phyloP scores from a whole-genome alignment of 2,329 filamentous ascomycete species.

The Bipolaris zeicola region DNA sequence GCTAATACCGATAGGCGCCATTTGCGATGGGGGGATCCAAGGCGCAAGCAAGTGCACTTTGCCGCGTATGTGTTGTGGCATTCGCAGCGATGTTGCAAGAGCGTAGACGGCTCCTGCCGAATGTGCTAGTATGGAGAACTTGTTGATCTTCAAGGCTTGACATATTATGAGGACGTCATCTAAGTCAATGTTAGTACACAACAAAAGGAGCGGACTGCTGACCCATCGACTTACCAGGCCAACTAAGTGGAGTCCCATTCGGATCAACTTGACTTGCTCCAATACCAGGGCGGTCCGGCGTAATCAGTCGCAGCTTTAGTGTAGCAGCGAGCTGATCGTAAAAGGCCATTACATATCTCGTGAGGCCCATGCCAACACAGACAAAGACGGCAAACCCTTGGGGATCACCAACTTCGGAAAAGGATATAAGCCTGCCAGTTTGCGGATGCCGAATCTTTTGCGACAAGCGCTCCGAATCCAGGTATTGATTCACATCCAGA shows the following conservation, averaged over 20 bases:
- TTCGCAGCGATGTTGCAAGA: constrained; percentile 88
- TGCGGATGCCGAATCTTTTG: constrained; percentile 87
- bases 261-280: constrained; percentile 87
- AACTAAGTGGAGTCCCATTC: constrained; percentile 86
- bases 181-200: constrained; percentile 33
- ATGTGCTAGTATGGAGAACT: constrained; percentile 95
- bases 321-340: constrained; percentile 94
- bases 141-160: constrained; percentile 86
- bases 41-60: constrained; percentile 93
- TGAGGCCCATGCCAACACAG: constrained; percentile 97
- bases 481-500: constrained; percentile 82
- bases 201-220: constrained; percentile 46
- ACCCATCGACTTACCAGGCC: constrained; percentile 72
- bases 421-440: constrained; percentile 86
- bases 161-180: constrained; percentile 94
- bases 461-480: constrained; percentile 81
- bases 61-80: constrained; percentile 94
- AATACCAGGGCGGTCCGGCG: constrained; percentile 90
- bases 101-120: constrained; percentile 98
- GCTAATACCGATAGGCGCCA: constrained; percentile 60
- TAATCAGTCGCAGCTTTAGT: constrained; percentile 86
- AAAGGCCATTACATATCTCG: constrained; percentile 93
- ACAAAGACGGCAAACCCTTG: constrained; percentile 92
- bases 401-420: constrained; percentile 94
- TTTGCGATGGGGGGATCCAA: constrained; percentile 85